Conservation (phyloP, 768 basidiomycete species). For the Grammothele lineata region DNA sequence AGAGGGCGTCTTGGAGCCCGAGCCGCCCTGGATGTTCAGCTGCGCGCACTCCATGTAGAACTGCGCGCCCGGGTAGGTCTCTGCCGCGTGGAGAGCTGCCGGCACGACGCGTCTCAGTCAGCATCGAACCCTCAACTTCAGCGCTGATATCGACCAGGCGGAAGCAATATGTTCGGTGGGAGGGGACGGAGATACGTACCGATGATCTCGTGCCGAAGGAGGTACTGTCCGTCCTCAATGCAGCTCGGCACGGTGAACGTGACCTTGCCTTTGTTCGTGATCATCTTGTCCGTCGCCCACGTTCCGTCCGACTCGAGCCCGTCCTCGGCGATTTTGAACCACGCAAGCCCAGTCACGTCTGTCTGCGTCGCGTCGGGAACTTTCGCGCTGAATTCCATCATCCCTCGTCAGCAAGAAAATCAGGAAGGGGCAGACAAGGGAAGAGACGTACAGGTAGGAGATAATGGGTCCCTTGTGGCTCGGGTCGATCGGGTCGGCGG, state of each 20-base stretch:
- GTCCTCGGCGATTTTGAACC: slow-evolving; percentile 51
- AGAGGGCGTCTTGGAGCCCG: slow-evolving; percentile 24
- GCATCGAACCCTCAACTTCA: too few species aligned
- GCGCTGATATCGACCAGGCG: too few species aligned
- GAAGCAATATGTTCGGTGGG: not conserved
- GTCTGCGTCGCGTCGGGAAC: slow-evolving; percentile 40
- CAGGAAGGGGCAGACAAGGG: not conserved
- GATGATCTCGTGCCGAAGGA: slow-evolving; percentile 48
- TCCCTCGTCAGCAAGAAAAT: not conserved
- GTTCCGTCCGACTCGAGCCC: slow-evolving; percentile 28
- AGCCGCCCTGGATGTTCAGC: slow-evolving; percentile 29
- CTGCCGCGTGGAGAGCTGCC: slow-evolving; percentile 41
- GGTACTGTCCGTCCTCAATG: slow-evolving; percentile 43
- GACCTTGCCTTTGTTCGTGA: slow-evolving; percentile 45
- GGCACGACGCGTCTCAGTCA: not conserved
- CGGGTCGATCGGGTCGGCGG: slow-evolving; percentile 43
- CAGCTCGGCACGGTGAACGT: slow-evolving; percentile 44
- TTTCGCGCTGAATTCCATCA: slow-evolving; percentile 29
- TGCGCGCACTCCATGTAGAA: slow-evolving; percentile 25
- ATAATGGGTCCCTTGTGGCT: slow-evolving; percentile 44
- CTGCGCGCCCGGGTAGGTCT: slow-evolving; percentile 45
- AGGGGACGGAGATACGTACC: slow-evolving; percentile 29
- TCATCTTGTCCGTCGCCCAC: slow-evolving; percentile 47
- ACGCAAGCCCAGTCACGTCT: slow-evolving; percentile 42
- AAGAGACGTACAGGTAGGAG: slow-evolving; percentile 3